phyloP scores from a whole-genome alignment of 2,329 filamentous ascomycete genomes.

The Fusarium compactum region DNA sequence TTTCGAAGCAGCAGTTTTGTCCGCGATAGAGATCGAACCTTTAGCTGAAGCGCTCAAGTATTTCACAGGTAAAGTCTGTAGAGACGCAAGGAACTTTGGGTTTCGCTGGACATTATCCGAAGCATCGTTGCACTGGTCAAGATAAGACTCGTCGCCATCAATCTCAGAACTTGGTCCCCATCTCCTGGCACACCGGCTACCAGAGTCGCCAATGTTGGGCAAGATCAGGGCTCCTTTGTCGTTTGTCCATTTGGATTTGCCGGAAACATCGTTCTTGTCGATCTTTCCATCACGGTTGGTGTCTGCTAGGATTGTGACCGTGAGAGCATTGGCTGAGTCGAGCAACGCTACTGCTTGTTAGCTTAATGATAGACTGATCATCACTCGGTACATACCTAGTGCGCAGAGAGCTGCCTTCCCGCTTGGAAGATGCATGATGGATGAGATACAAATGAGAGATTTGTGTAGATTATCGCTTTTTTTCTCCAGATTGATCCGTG shows the following conservation, averaged over 20 bases:
- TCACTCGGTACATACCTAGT: background rate
- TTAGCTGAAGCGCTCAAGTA: slow-evolving; percentile 29
- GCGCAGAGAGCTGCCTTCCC: slow-evolving; percentile 4
- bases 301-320: slow-evolving; percentile 49
- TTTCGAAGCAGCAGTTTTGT: slow-evolving; percentile 25
- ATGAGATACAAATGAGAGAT: background rate
- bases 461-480: background rate
- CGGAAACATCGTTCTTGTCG: slow-evolving; percentile 40
- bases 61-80: slow-evolving; percentile 48
- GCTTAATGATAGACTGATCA: accelerated
- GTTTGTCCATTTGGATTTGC: slow-evolving; percentile 45
- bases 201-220: slow-evolving; percentile 53
- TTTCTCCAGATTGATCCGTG: background rate
- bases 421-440: slow-evolving; percentile 9
- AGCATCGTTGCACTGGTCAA: slow-evolving; percentile 53
- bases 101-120: slow-evolving; percentile 49
- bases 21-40: slow-evolving; percentile 29
- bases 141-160: slow-evolving; percentile 34
- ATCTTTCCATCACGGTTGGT: slow-evolving; percentile 54
- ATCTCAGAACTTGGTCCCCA: slow-evolving; percentile 18
- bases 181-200: slow-evolving; percentile 47
- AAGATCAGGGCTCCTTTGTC: slow-evolving; percentile 52
- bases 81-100: slow-evolving; percentile 48
- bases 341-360: slow-evolving; percentile 9
- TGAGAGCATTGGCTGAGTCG: slow-evolving; percentile 20